These are phyloP conservation scores for Phoma sp. DNA, from an alignment of 2,329 filamentous ascomycete genomes.

Conservation along the genomic window DNA sequence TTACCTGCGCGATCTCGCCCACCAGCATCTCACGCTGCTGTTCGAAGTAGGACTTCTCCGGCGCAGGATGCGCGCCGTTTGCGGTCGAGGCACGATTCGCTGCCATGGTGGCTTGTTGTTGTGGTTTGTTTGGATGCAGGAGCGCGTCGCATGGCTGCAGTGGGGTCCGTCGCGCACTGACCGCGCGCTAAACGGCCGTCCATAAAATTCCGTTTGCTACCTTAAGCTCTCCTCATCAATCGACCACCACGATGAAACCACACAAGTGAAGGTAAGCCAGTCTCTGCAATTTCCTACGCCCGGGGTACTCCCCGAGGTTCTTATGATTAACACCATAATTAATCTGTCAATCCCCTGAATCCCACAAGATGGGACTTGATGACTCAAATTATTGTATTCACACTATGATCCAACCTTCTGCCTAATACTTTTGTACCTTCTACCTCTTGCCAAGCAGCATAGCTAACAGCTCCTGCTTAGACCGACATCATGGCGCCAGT, in stretches of 20 bases:
- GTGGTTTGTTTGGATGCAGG: constrained; percentile 17
- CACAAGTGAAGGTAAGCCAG: constrained; percentile 44
- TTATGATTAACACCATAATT: constrained; percentile 70
- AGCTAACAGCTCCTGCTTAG: constrained; percentile 31
- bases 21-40: constrained; percentile 75
- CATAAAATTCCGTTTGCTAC: constrained; percentile 26
- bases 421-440: constrained; percentile 11
- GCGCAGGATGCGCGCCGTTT: constrained; percentile 23
- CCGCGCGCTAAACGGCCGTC: constrained; percentile 22
- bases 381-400: constrained; percentile 52
- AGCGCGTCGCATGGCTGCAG: constrained; percentile 12
- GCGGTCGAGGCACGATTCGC: constrained; percentile 29
- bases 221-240: constrained; percentile 17
- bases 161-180: constrained; percentile 11
- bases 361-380: constrained; percentile 56
- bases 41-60: constrained; percentile 67
- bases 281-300: constrained; percentile 8
- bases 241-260: constrained; percentile 41
- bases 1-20: constrained; percentile 73
- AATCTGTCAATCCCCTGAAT: constrained; percentile 87
- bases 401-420: constrained; percentile 42
- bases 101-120: constrained; percentile 26
- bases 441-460: constrained; percentile 15
- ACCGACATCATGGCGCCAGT: constrained; percentile 38
- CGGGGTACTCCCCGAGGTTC: constrained; percentile 14